Conservation (phyloP, 306 rosid species). For the Mimosa bimucronata region DNA sequence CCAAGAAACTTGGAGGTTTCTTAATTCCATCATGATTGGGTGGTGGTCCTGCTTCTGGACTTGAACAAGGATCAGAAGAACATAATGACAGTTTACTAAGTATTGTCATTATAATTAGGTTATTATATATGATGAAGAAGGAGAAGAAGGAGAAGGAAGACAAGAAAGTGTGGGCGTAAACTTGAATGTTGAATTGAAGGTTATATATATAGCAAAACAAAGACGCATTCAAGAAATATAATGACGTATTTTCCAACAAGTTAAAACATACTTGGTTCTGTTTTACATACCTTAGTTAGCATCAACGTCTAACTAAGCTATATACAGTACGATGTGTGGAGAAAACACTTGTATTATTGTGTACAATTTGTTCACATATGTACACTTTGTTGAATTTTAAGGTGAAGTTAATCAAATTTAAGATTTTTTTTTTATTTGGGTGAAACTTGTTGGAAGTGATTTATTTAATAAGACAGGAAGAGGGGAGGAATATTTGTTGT, state of each 20-base stretch:
- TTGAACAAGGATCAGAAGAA: background rate
- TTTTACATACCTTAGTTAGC: conserved; percentile 21
- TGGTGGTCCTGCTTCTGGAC: conserved; percentile 5
- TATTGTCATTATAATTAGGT: conserved; percentile 8
- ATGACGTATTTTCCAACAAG: conserved; percentile 28
- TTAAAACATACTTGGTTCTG: conserved; percentile 15
- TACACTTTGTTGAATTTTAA: too few species aligned
- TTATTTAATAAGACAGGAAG: too few species aligned
- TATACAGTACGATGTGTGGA: background rate
- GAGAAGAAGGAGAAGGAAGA: background rate
- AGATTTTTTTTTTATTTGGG: too few species aligned
- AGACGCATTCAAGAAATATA: conserved; percentile 6
- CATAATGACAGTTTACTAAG: conserved; percentile 21
- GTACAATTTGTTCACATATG: too few species aligned
- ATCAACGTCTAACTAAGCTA: conserved; percentile 12
- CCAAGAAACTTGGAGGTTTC: background rate
- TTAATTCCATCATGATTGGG: background rate
- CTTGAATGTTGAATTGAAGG: background rate
- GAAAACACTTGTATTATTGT: too few species aligned
- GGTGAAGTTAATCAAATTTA: too few species aligned
- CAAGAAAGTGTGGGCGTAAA: conserved; percentile 15
- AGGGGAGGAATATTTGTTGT: too few species aligned
- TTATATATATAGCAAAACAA: conserved; percentile 29
- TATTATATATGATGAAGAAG: background rate
- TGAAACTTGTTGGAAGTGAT: too few species aligned